Conservation (phyloP, 352 stramenopile species). For the Halophytophthora batemanensis region DNA sequence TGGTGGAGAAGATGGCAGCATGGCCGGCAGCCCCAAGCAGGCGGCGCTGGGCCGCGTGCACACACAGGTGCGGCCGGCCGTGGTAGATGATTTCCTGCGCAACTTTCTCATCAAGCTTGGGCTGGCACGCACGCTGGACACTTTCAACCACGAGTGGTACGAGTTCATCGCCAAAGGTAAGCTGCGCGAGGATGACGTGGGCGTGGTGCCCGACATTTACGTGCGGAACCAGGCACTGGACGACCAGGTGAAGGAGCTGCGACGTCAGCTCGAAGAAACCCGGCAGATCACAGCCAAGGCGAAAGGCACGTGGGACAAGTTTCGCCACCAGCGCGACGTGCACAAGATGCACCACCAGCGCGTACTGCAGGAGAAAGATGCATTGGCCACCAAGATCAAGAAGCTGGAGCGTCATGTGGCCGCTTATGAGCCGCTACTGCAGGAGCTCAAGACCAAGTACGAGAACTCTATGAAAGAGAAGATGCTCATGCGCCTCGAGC, state of each 20-base stretch:
- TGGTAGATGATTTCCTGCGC: conserved; percentile 94
- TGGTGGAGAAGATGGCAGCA: conserved; percentile 15
- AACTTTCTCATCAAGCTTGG: conserved; percentile 95
- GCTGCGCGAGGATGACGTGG: conserved; percentile 85
- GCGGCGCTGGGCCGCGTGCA: conserved; percentile 24
- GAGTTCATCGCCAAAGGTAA: conserved; percentile 92
- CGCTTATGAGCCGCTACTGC: conserved; percentile 90
- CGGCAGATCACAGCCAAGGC: conserved; percentile 87
- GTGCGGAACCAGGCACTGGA: conserved; percentile 91
- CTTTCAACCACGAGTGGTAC: conserved; percentile 97
- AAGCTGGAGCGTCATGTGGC: conserved; percentile 90
- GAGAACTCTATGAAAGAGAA: conserved; percentile 96
- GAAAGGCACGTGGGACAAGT: conserved; percentile 94
- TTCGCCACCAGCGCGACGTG: conserved; percentile 92
- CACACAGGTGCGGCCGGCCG: conserved; percentile 76
- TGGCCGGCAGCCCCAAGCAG: conserved; percentile 24
- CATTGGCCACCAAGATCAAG: conserved; percentile 89
- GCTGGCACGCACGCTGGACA: conserved; percentile 88
- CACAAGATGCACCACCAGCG: conserved; percentile 96
- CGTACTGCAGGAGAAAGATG: conserved; percentile 94
- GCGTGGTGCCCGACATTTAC: conserved; percentile 94
- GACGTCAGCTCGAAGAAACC: conserved; percentile 86
- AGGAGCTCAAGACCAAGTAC: conserved; percentile 93
- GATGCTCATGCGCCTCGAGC: conserved; percentile 94
- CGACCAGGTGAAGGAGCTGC: conserved; percentile 84